Conservation (phyloP, 2,329 filamentous ascomycete species). For the Trichoderma arundinaceum region DNA sequence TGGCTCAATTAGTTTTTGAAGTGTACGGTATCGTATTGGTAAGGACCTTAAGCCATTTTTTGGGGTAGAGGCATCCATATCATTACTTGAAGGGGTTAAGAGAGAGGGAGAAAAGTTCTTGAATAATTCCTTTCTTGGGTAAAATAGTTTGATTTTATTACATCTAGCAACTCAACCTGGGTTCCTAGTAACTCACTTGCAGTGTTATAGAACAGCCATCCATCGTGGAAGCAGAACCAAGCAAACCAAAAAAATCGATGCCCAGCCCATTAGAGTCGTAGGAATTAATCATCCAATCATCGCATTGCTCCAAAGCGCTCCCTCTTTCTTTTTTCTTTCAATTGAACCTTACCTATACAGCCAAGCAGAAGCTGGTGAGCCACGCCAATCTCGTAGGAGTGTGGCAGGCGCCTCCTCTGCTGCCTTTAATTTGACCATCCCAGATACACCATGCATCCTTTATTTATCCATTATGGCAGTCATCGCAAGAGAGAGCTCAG, state of each 20-base stretch:
- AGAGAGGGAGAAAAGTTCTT: not conserved
- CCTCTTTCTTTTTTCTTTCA: constrained; percentile 1
- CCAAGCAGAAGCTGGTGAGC: not conserved
- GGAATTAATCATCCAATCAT: constrained; percentile 30
- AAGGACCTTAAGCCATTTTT: no score
- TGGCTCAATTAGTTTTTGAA: no score
- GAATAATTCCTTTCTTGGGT: not conserved
- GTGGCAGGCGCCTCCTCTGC: not conserved
- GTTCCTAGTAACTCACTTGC: not conserved
- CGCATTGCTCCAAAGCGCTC: constrained; percentile 14
- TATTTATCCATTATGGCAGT: not conserved
- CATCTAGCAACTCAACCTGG: constrained; percentile 3
- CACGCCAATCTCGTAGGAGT: not conserved
- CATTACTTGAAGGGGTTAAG: not conserved
- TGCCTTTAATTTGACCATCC: constrained; percentile 1
- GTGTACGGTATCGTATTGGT: no score
- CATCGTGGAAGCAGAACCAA: constrained; percentile 11
- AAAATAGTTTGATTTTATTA: constrained; percentile 19
- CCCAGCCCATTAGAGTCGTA: constrained; percentile 22
- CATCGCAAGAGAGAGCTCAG: not conserved
- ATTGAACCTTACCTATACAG: constrained; percentile 7
- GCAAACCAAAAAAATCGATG: constrained; percentile 8
- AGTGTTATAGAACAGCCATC: constrained; percentile 19
- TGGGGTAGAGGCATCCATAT: no score
- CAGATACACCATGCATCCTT: not conserved